Base-by-base conservation (phyloP, 2,329 filamentous ascomycete genomes). In the Chaetomium sp. region DNA sequence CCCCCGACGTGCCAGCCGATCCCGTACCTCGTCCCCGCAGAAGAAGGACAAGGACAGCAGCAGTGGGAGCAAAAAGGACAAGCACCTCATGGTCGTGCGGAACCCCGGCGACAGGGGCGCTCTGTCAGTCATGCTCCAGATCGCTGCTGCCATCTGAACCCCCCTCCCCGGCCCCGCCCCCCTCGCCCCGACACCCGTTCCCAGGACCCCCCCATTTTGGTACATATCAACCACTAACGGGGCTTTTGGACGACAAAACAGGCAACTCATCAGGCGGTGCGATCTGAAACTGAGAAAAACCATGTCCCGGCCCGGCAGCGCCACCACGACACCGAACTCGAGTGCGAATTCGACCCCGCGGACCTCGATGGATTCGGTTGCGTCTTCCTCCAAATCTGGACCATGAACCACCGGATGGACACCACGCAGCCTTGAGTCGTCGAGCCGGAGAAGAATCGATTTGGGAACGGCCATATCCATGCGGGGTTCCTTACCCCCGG, bases 81-180 rank as follows among this genome's bases (percentile, higher is more conserved):
- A 71, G 64, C 68, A 70, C 58, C 59, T 73, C 57, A 65, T 73
- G 47, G 66, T 70, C 45, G 70, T 73, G 61, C 67, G 71, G 59
- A 72, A 72, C 60, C 69, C 70, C 38, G 67, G 25, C 50, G 70
- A 73, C 64, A 67, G 68, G 63, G 68, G 69, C 49, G 69, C 70
- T 42, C 61, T 73, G 69, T 70, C 70, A 66, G 70, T 72, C 57
- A 70, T 72, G 70, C 68, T 72, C 58, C 70, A 71, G 64, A 70
- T 71, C 60, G 70, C 70, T 31, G 70, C 70, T 47, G 68, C 68
- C 47, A 71, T 72, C 54, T 72, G 60, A 71, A 8, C n/a, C 45
- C 33, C 45, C 21, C 10, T n/a, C 25, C 49, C 50, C 2, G 23
- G 25, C 4, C 16, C 49, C 31, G 9, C 7, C 12, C 16, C 5